A percentile compares a stretch with the other conserved stretches of the same genome.
These are phyloP conservation scores for Medicago truncatula DNA, from an alignment of 306 rosid species.

Conservation along the genomic window MtrunA17r5.0-ANR NC_053043.1:45454001-45454500, in stretches of 20 bases:
- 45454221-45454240: neutral
- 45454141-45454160: neutral
- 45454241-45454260: neutral
- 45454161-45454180: neutral
- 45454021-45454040: slow-evolving; percentile 87
- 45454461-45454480: too few relatives aligned
- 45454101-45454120: neutral
- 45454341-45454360: too few relatives aligned
- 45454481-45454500: too few relatives aligned
- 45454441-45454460: too few relatives aligned
- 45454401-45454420: too few relatives aligned
- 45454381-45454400: too few relatives aligned
- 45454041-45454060: slow-evolving; percentile 89
- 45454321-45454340: too few relatives aligned
- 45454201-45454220: neutral
- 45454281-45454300: too few relatives aligned
- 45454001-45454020: slow-evolving; percentile 80
- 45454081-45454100: neutral
- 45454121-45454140: neutral
- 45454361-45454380: too few relatives aligned
- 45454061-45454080: neutral
- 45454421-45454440: too few relatives aligned
- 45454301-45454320: too few relatives aligned
- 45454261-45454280: too few relatives aligned
- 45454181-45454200: neutral